A percentile compares a stretch with the other conserved stretches of the same genome.
Evolutionary conservation across 2,329 filamentous ascomycete species (phyloP).

Genomic region (Trichoderma brevicompactum): DNA sequence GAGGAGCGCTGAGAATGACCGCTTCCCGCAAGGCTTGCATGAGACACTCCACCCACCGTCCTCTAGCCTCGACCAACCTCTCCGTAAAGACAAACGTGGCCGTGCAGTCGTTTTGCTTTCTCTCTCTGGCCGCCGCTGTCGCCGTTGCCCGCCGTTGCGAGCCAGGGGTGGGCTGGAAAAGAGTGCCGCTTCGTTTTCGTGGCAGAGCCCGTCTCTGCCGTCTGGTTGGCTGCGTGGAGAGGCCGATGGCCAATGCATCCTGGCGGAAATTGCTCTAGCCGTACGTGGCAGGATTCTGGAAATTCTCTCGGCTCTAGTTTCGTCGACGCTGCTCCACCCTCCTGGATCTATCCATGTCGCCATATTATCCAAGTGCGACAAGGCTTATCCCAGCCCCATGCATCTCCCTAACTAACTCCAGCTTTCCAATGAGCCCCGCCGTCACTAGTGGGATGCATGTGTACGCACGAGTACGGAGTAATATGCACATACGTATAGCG

Average conservation of each 20-base stretch:
- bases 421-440: slow-evolving; percentile 20
- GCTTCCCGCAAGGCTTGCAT: slow-evolving; percentile 23
- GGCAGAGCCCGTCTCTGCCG: slow-evolving; percentile 14
- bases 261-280: slow-evolving; percentile 37
- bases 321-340: slow-evolving; percentile 18
- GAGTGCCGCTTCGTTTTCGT: slow-evolving; percentile 16
- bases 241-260: slow-evolving; percentile 37
- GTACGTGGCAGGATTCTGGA: slow-evolving; percentile 44
- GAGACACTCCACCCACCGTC: slow-evolving; percentile 20
- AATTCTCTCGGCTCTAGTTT: slow-evolving; percentile 33
- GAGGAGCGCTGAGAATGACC: slow-evolving; percentile 2
- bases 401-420: slow-evolving; percentile 26
- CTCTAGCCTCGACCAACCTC: slow-evolving; percentile 9
- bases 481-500: background rate
- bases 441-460: slow-evolving; percentile 12
- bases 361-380: slow-evolving; percentile 26
- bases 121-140: slow-evolving; percentile 9
- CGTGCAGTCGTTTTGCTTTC: slow-evolving; percentile 13
- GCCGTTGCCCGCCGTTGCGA: slow-evolving; percentile 27
- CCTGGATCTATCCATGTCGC: slow-evolving; percentile 22
- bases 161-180: slow-evolving; percentile 17
- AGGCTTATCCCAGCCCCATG: slow-evolving; percentile 21
- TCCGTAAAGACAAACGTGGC: slow-evolving; percentile 17
- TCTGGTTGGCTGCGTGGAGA: slow-evolving; percentile 38
- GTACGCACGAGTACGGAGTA: slow-evolving; percentile 7